These are phyloP conservation scores for Globisporangium barbulae DNA, from an alignment of 352 stramenopile species.

Conservation along the genomic window DNA sequence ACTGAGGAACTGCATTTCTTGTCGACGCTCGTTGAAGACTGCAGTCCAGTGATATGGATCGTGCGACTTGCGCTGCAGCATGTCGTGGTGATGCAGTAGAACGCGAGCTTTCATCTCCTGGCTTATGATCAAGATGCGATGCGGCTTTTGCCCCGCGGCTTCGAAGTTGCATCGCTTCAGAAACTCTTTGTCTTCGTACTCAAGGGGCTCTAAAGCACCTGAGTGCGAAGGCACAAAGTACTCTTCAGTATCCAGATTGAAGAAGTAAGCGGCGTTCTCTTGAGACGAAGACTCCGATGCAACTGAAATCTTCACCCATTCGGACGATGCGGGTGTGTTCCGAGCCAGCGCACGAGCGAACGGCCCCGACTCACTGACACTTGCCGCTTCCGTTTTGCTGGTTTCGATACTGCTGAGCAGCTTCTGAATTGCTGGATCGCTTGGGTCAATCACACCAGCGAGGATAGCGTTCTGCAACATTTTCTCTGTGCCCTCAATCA, in stretches of 20 bases:
- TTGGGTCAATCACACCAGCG: background rate
- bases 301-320: conserved; percentile 44
- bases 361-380: conserved; percentile 11
- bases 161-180: conserved; percentile 22
- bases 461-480: conserved; percentile 10
- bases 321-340: conserved; percentile 44
- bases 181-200: conserved; percentile 46
- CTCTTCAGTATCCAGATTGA: conserved; percentile 69
- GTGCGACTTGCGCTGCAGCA: conserved; percentile 16
- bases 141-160: conserved; percentile 11
- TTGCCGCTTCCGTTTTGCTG: conserved; percentile 21
- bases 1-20: conserved; percentile 65
- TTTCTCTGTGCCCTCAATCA: conserved; percentile 19
- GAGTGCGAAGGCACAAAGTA: conserved; percentile 13
- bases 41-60: conserved; percentile 55
- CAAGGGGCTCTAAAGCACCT: conserved; percentile 32
- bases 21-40: conserved; percentile 48
- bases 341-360: conserved; percentile 30
- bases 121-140: conserved; percentile 44
- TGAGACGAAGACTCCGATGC: background rate
- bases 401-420: background rate
- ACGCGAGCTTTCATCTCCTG: conserved; percentile 38
- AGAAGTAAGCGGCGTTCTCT: conserved; percentile 28
- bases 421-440: conserved; percentile 2
- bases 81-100: conserved; percentile 14